Base-by-base conservation (phyloP, 805 yeast species). In the Metschnikowia lunata region DNA sequence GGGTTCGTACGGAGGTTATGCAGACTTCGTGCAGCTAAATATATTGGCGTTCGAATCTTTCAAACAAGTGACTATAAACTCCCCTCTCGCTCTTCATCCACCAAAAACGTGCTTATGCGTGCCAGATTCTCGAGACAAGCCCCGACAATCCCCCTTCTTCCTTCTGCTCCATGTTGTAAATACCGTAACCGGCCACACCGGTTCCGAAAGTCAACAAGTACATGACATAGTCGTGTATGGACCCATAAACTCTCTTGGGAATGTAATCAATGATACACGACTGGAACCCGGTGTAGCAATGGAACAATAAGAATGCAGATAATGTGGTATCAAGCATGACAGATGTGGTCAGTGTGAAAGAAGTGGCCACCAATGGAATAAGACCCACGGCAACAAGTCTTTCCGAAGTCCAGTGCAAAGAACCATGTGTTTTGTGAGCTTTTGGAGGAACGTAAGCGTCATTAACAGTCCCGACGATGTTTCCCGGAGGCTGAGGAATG, bases 211-310 rank as follows among this genome's bases (percentile, higher is more conserved):
- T 71, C 58, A 86, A 71, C 38, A 81, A 58, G 53, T 75, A 73
- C 76, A 78, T 77, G 45, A 87, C 85, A 47, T 62, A 63, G 46
- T 69, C 72, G 65, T 84, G 87, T 75, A 77, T 74, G 30, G 71
- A 51, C 12, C 90, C 89, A 57, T 76, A 86, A 30, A 81, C 86
- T 69, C 91, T 78, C 59, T 69, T 69, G 40, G 91, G 93, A 43
- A 86, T 82, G 66, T 85, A 84, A 64, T 86, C 93, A 45, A 77
- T 76, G 55, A 86, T 85, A 72, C 93, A 84, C 35, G 87, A 73
- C 58, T 80, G 82, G 71, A 85, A 80, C 3, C 93, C 95, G 39
- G 79, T 79, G 61, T 77, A 79, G 44, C 81, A 74, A 62, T 86
- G 93, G 58, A 76, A 72, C 51, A 85, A 64, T 38, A 84, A 58